Percentiles rank a stretch among this genome's conserved stretches.
Evolutionary conservation across 2,329 filamentous ascomycete genomes (phyloP).

Genomic region (Passalora sequoiae): DNA sequence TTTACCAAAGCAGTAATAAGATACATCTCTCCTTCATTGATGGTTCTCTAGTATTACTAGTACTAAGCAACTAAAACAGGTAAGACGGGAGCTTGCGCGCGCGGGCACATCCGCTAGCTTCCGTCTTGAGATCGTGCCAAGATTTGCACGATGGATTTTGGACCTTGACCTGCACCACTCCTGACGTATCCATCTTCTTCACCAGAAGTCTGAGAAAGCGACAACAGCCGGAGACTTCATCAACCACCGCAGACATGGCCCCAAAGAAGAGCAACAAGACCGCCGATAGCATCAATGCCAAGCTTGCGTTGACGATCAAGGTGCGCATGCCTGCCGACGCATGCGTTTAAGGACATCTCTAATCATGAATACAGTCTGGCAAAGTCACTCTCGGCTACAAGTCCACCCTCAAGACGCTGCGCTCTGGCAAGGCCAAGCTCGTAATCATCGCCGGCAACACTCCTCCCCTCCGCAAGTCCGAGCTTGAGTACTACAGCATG

Average conservation of each 20-base stretch:
- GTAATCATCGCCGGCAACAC: constrained; percentile 95
- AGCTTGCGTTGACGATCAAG: constrained; percentile 50
- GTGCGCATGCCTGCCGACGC: constrained; percentile 18
- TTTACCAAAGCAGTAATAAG: too few species aligned
- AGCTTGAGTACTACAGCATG: constrained; percentile 83
- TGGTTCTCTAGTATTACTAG: too few species aligned
- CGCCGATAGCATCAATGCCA: constrained; percentile 71
- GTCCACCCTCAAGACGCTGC: constrained; percentile 82
- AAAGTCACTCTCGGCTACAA: constrained; percentile 85
- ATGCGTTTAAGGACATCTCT: constrained; percentile 11
- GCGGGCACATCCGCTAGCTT: too few species aligned
- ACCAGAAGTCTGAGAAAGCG: constrained; percentile 16
- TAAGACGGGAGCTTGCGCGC: too few species aligned
- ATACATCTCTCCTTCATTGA: too few species aligned
- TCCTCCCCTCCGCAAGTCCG: constrained; percentile 93
- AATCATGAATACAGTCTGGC: constrained; percentile 36
- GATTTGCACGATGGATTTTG: too few species aligned
- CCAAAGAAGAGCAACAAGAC: constrained; percentile 83
- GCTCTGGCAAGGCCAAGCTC: constrained; percentile 96
- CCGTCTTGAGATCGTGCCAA: too few species aligned
- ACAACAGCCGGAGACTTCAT: constrained; percentile 6
- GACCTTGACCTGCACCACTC: too few species aligned
- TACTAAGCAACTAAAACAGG: too few species aligned
- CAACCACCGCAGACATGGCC: constrained; percentile 48
- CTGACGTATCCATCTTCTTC: constrained; percentile 1